Base-by-base conservation (phyloP, 1,284 basidiomycete species). In the Marasmius oreades region DNA sequence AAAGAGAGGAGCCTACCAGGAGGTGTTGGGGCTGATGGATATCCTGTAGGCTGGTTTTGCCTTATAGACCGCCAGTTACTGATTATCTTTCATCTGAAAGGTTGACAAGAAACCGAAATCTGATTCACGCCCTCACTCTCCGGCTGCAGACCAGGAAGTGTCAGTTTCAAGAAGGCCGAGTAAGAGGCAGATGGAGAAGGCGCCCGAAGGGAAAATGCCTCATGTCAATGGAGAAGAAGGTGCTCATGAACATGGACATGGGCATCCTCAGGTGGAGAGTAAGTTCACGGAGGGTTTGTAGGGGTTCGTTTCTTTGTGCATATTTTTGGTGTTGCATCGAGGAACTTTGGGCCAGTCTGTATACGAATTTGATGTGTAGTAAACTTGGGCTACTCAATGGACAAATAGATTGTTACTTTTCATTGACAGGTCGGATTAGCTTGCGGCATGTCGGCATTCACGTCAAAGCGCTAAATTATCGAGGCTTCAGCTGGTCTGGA, bases 171-270 rank as follows among this genome's bases (percentile, higher is more conserved):
- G 78, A 44, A 69, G 76, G 52, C 72, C 77, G 34, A 85, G 79
- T 65, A 78, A 80, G 67, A 78, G 88, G 37, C 85, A 84, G 69
- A 75, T 81, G 67, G 87, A 89, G 69, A 90, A 90, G 70, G 84
- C 87, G 7, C 85, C 85, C 0, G 84, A 86, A 65, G 81, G 79
- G 1, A 72, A 73, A 11, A 52, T 61, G 1, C 76, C 76, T 1
- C 78, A 73, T 63, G 62, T 60, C 16, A 42, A 42, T 42, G 39
- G 39, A 14, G 39, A 42, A 16, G 20, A 16, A 14, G 20, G n/a
- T 20, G 39, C 10, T 5, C 28, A 31, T 31, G 28, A 31, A 31
- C 28, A 42, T 16, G 39, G 39, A 20, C 39, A 42, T 42, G 39
- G 39, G n/a, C 39, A 42, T 20, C 12, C 36, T n/a, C 12, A 37